A percentile compares a stretch with the other conserved stretches of the same genome.
Conservation (phyloP, 169 alveolate species). For the Plasmodium relictum region DNA sequence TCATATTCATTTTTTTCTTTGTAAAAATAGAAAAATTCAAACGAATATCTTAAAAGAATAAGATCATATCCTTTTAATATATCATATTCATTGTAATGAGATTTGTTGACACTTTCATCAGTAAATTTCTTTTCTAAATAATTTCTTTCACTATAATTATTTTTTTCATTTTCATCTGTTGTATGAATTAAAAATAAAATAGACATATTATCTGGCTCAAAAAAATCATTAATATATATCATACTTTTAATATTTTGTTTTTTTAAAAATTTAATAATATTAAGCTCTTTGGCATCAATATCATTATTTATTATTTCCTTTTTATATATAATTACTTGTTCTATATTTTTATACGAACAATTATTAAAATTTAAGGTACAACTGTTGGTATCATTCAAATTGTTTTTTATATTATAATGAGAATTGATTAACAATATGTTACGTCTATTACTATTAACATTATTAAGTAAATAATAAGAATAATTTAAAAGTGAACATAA, state of each 20-base stretch:
- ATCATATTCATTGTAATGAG: conserved; percentile 37
- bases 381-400: background rate
- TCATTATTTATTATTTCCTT: background rate
- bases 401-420: conserved; percentile 1
- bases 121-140: conserved; percentile 1
- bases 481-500: conserved; percentile 37
- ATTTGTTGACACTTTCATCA: conserved; percentile 13
- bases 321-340: conserved; percentile 40
- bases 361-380: conserved; percentile 32
- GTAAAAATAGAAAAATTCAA: conserved; percentile 56
- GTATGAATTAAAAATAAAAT: conserved; percentile 33
- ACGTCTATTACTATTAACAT: conserved; percentile 26
- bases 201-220: conserved; percentile 52
- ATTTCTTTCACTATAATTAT: background rate
- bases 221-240: conserved; percentile 63
- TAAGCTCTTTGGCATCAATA: background rate
- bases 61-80: conserved; percentile 58
- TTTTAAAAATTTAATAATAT: conserved; percentile 52
- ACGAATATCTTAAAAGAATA: conserved; percentile 60
- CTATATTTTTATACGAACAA: conserved; percentile 36
- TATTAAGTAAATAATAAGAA: conserved; percentile 50
- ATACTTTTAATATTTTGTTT: conserved; percentile 65
- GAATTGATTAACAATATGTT: conserved; percentile 23
- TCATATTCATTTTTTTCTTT: conserved; percentile 6
- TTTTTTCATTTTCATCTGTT: conserved; percentile 27